Evolutionary conservation across 2,329 filamentous ascomycete genomes (phyloP), one percentile per base, ranked within the genome.

Genomic region (Ophiognomonia clavigignenti-juglandacearum): DNA sequence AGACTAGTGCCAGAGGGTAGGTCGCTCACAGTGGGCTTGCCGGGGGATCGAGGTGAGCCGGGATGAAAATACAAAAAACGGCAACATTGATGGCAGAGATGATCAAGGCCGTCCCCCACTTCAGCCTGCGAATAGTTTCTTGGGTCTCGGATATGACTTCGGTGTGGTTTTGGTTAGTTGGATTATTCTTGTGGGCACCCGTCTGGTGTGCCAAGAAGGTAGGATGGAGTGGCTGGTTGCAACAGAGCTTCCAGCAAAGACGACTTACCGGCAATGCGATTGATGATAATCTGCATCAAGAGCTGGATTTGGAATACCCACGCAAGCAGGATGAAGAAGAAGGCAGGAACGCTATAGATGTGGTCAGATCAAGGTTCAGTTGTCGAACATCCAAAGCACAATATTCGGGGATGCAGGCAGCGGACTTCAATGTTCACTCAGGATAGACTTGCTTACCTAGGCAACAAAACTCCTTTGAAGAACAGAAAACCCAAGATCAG

Each of bases 281-380:
- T 78, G 57, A 77, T 71, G 52, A 78, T 76, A 39, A 79, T 78
- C 53, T 78, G 74, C 61, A 77, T 68, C 1, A 78, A 54, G 2
- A 76, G 61, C 50, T 78, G 75, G 13, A 77, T 68, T 48, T 74
- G 61, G 22, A 72, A 64, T 0, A 67, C 63, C 70, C 72, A 73
- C 48, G 71, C 49, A 47, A 65, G 54, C 0, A 68, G 50, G 27
- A 68, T 63, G 23, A 66, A 66, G 48, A 68, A 66, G 24, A 48
- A 24, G 7, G n/a, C 14, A 11, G 41, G 31, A 13, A 48, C 46
- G 23, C 46, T 48, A 36, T 13, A 31, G 29, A 10, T 31, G 29
- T 31, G 11, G 29, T 29, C 29, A 11, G 4, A 5, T n/a, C 10
- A 31, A n/a, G 11, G n/a, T 5, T 4, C 4, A 36, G 23, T 24